Percentiles rank a stretch among this genome's conserved stretches.
Evolutionary conservation across 208 protist genomes (phyloP).

Genomic region (Crithidia acanthocephali): DNA sequence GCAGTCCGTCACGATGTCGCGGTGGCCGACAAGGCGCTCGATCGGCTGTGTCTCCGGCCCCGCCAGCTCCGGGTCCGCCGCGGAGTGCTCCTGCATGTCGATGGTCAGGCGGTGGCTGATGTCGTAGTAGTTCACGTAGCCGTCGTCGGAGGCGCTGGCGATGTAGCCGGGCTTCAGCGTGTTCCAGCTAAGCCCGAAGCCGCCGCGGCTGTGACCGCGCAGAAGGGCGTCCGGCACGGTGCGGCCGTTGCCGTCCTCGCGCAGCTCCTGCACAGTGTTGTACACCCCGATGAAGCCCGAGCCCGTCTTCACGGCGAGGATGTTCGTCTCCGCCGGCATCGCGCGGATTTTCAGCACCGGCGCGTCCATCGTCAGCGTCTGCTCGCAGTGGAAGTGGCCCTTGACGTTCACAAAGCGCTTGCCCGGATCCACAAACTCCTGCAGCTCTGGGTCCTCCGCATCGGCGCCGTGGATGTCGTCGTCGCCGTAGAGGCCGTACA

Average conservation of each 20-base stretch:
- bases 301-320: conserved; percentile 61
- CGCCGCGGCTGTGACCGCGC: conserved; percentile 46
- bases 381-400: conserved; percentile 49
- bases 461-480: conserved; percentile 37
- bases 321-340: conserved; percentile 48
- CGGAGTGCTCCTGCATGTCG: conserved; percentile 24
- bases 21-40: conserved; percentile 47
- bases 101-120: conserved; percentile 62
- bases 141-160: conserved; percentile 93
- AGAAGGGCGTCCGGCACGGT: conserved; percentile 44
- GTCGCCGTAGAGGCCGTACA: conserved; percentile 50
- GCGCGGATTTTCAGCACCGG: conserved; percentile 60
- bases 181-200: conserved; percentile 67
- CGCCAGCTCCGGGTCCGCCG: conserved; percentile 21
- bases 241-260: conserved; percentile 22
- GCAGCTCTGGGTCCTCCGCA: conserved; percentile 16
- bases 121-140: conserved; percentile 94
- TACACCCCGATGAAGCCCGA: conserved; percentile 51
- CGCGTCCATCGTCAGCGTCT: conserved; percentile 44
- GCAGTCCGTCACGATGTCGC: conserved; percentile 93
- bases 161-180: conserved; percentile 78
- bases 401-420: conserved; percentile 55
- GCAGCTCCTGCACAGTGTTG: conserved; percentile 40
- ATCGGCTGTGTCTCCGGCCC: conserved; percentile 42
- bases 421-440: conserved; percentile 37